Conservation (phyloP, 1,284 basidiomycete species). For the Cystobasidiaceae sp. region DNA sequence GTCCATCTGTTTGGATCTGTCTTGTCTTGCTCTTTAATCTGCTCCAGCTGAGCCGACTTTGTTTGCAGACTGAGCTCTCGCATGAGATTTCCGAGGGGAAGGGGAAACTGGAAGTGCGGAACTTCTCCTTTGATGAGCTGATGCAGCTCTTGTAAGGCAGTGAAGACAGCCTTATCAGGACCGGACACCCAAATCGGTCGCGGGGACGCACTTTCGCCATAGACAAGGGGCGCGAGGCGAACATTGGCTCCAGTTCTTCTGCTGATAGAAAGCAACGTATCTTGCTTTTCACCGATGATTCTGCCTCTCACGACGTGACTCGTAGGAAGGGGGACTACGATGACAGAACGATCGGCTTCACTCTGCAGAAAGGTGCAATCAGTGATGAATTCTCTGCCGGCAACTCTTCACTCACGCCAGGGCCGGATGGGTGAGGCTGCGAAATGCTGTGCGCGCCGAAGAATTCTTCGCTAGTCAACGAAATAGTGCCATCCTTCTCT, state of each 20-base stretch:
- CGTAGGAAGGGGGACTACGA: background rate
- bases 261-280: background rate
- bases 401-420: no score
- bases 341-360: no score
- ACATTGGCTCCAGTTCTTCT: background rate
- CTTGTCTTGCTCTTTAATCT: no score
- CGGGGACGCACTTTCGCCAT: background rate
- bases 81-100: background rate
- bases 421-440: no score
- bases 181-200: background rate
- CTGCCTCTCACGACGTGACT: background rate
- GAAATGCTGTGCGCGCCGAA: no score
- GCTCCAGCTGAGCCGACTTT: no score
- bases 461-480: no score
- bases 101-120: background rate
- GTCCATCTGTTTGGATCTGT: no score
- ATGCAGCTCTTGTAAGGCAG: background rate
- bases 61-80: background rate
- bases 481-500: no score
- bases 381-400: no score
- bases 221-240: background rate
- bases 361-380: no score
- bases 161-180: background rate
- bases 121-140: background rate
- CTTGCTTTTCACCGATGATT: background rate